Conservation (phyloP, 495 filamentous ascomycete species). For the Astrothelium macrocarpum region DNA sequence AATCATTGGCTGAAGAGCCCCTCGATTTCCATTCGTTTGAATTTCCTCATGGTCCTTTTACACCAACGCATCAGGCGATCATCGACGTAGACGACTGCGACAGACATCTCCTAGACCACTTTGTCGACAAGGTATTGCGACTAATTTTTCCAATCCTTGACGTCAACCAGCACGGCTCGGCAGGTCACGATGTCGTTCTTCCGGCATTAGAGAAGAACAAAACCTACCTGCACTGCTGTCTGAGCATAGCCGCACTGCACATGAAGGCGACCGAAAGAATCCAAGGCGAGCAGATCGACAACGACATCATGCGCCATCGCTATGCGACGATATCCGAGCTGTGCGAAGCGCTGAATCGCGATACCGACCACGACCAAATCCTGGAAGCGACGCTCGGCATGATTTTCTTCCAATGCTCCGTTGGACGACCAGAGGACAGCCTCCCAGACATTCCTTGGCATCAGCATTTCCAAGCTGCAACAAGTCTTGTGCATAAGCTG, state of each 20-base stretch:
- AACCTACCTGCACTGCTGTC: conserved; percentile 87
- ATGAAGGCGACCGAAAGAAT: conserved; percentile 68
- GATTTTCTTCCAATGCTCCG: conserved; percentile 95
- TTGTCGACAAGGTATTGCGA: conserved; percentile 76
- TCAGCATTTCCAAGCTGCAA: conserved; percentile 89
- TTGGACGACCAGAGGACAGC: conserved; percentile 73
- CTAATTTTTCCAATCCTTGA: conserved; percentile 88
- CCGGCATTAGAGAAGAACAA: conserved; percentile 82
- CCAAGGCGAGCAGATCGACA: conserved; percentile 67
- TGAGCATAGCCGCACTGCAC: conserved; percentile 93
- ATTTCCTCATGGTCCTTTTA: conserved; percentile 51
- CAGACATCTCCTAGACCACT: conserved; percentile 79
- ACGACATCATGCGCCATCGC: conserved; percentile 88
- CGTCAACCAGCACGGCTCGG: conserved; percentile 70
- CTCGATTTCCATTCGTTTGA: conserved; percentile 69
- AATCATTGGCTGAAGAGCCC: conserved; percentile 55
- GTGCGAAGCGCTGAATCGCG: conserved; percentile 69
- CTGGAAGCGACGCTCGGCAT: conserved; percentile 90
- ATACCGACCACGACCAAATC: conserved; percentile 76
- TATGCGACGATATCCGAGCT: conserved; percentile 79
- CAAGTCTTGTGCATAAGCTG: conserved; percentile 71
- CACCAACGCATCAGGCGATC: conserved; percentile 50
- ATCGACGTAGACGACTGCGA: conserved; percentile 88
- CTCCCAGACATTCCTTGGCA: conserved; percentile 94
- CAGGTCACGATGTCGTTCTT: conserved; percentile 70